Percentiles rank a stretch among this genome's conserved stretches.
Conservation (phyloP, 345 rosid species). For the Citrus maxima region DNA sequence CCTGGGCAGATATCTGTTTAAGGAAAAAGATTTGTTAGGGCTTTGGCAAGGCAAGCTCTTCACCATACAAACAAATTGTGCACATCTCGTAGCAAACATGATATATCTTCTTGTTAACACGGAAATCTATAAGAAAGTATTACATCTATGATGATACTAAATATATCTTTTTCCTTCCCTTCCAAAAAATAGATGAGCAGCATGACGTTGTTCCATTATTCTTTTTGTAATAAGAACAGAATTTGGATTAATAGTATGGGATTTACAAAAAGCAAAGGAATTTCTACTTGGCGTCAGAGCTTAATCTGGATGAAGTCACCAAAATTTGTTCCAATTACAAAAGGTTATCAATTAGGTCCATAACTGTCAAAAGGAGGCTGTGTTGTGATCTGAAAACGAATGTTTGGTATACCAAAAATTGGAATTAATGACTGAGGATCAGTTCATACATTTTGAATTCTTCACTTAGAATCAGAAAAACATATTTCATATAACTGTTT, state of each 20-base stretch:
- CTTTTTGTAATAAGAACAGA: neutral
- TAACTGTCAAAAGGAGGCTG: neutral
- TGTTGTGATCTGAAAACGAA: neutral
- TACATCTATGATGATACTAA: neutral
- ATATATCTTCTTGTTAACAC: neutral
- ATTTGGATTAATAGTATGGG: neutral
- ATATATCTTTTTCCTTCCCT: neutral
- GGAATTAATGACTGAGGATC: neutral
- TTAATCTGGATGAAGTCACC: neutral
- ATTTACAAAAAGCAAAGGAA: no score
- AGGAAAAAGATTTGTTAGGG: neutral
- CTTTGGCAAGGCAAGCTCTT: neutral
- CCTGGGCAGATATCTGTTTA: constrained; percentile 38
- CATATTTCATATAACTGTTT: neutral
- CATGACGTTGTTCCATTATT: neutral
- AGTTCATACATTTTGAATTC: neutral
- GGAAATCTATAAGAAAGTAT: neutral
- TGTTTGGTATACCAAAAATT: neutral
- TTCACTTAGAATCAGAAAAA: neutral
- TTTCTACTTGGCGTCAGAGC: neutral
- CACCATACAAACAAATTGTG: neutral
- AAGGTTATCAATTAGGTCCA: no score
- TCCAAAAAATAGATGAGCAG: neutral
- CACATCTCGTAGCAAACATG: neutral
- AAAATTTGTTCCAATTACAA: neutral